Conservation (phyloP, 768 basidiomycete genomes). For the Leccinum arenicola region DNA sequence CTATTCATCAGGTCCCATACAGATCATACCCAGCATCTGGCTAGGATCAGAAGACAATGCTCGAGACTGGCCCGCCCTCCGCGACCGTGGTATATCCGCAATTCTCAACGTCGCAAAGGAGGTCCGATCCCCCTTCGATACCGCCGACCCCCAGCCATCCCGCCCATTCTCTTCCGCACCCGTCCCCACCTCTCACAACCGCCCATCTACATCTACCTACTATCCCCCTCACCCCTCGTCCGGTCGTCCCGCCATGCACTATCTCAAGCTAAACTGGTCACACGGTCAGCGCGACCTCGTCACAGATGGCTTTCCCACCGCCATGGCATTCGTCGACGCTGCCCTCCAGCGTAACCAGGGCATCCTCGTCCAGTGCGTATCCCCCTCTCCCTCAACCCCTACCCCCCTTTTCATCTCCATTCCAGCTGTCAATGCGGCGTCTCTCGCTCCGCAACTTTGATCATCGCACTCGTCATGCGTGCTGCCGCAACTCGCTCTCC, state of each 20-base stretch:
- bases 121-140: slow-evolving; percentile 70
- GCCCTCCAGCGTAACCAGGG: slow-evolving; percentile 74
- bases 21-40: slow-evolving; percentile 84
- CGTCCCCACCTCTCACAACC: slow-evolving; percentile 44
- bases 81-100: slow-evolving; percentile 70
- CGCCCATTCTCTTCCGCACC: slow-evolving; percentile 70
- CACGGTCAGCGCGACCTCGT: slow-evolving; percentile 93
- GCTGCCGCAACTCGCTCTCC: slow-evolving; percentile 72
- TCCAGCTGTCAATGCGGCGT: slow-evolving; percentile 90
- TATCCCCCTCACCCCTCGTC: slow-evolving; percentile 63
- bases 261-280: slow-evolving; percentile 89
- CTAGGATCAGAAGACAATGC: slow-evolving; percentile 93
- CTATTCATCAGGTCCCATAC: slow-evolving; percentile 77
- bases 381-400: slow-evolving; percentile 8
- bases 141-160: slow-evolving; percentile 42
- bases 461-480: slow-evolving; percentile 91
- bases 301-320: slow-evolving; percentile 69
- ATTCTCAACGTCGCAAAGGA: slow-evolving; percentile 95
- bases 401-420: slow-evolving; percentile 14
- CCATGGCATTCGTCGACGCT: slow-evolving; percentile 79
- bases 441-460: slow-evolving; percentile 84
- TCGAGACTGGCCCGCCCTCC: slow-evolving; percentile 70
- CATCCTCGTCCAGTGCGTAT: slow-evolving; percentile 79
- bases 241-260: slow-evolving; percentile 79
- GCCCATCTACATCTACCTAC: slow-evolving; percentile 44